Evolutionary conservation across 73 alveolate species (phyloP), one percentile per base, ranked within the genome.

Genomic region (Uronychia binucleata): DNA sequence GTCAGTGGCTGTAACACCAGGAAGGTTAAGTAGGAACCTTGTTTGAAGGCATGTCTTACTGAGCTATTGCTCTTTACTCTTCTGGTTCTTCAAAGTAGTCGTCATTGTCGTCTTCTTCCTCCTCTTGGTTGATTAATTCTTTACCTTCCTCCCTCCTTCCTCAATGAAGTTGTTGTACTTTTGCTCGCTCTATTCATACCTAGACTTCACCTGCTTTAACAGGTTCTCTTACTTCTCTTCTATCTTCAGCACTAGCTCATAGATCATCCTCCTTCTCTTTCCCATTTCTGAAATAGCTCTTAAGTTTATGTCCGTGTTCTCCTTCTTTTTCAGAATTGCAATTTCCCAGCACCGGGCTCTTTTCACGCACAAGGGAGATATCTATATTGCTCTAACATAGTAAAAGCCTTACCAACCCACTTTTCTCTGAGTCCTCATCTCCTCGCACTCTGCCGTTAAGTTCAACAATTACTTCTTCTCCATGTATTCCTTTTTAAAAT

Each of bases 1-100:
- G 34, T 95, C 98, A 46, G 89, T 85, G 26, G 94, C 93, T 0
- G 89, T 74, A 0, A 94, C 94, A 29, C 98, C 98, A 0, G 98
- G 98, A 0, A 95, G 90, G 30, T 90, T 90, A 87, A 84, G 58
- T 58, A 95, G 86, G 84, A 88, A 85, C 30, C 59, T 34, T 13
- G 19, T 46, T 46, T 11, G 19, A 46, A 5, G 5, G 19, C 5
- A 46, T 5, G 67, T 11, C 5, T 11, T 46, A 46, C 67, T 46
- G 67, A 46, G 90, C 77, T 27, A 25, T 75, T 76, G 58, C 89
- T 32, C 85, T 83, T 31, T 81, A 82, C 29, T 87, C 89, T 59
- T 93, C 88, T 30, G 82, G 84, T 28, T 84, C 93, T 8, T 89
- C 88, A 34, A 75, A 84, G 46, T 85, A 46, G 19, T 46, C 67